Percentiles rank a stretch among this genome's conserved stretches.
These are phyloP conservation scores for Erythrophleum ivorense DNA, from an alignment of 331 rosid genomes.

Conservation along the genomic window DNA sequence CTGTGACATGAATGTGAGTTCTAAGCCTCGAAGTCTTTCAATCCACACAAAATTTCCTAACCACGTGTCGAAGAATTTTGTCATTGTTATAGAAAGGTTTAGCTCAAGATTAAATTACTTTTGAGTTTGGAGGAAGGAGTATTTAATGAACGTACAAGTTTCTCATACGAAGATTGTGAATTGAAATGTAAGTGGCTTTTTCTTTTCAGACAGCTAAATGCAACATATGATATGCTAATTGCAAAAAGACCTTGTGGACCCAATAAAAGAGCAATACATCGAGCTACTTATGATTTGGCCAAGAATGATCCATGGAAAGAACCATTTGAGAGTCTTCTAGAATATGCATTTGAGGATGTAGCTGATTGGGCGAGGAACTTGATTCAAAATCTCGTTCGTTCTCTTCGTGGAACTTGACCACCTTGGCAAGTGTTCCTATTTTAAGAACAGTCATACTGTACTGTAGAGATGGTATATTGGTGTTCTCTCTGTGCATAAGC, in stretches of 20 bases:
- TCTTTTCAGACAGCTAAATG: constrained; percentile 60
- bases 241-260: constrained; percentile 89
- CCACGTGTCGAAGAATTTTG: constrained; percentile 8
- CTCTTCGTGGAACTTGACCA: constrained; percentile 73
- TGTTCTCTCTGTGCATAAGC: too few relatives aligned
- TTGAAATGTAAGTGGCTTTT: constrained; percentile 9
- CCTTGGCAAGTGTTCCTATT: constrained; percentile 37
- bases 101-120: not conserved
- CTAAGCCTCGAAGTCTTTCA: constrained; percentile 23
- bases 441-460: not conserved
- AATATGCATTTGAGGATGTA: too few relatives aligned
- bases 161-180: not conserved
- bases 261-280: too few relatives aligned
- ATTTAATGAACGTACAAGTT: too few relatives aligned
- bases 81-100: constrained; percentile 16
- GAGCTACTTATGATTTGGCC: constrained; percentile 64
- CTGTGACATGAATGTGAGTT: too few relatives aligned
- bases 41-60: not conserved
- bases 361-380: too few relatives aligned
- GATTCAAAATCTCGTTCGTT: constrained; percentile 57
- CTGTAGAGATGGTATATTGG: not conserved
- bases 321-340: too few relatives aligned
- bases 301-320: too few relatives aligned
- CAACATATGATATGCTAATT: constrained; percentile 74
- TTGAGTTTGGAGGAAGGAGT: too few relatives aligned